These are phyloP conservation scores for Volvox carteri DNA, from an alignment of 163 green algal genomes.

Conservation along the genomic window DNA sequence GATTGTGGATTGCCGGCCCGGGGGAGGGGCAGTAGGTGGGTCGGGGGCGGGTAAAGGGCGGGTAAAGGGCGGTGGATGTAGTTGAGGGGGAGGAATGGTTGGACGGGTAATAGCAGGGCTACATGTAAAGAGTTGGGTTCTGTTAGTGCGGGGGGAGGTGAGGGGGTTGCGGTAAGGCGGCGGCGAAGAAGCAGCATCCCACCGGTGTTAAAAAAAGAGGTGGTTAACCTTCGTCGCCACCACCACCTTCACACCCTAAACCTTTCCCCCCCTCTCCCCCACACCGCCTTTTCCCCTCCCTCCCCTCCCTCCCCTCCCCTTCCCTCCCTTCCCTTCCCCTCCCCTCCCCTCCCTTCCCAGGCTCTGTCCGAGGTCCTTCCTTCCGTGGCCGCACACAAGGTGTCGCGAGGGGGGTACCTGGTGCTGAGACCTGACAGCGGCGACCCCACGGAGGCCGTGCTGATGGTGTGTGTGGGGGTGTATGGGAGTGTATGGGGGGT, in stretches of 20 bases:
- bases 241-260: no score
- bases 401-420: slow-evolving; percentile 85
- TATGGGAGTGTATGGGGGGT: background rate
- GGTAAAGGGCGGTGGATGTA: background rate
- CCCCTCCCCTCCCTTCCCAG: slow-evolving; percentile 35
- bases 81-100: no score
- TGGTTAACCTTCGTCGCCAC: no score
- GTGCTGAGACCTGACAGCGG: slow-evolving; percentile 92
- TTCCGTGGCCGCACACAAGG: slow-evolving; percentile 74
- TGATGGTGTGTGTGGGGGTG: slow-evolving; percentile 69
- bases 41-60: background rate
- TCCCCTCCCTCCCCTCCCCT: background rate
- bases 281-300: background rate
- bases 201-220: no score
- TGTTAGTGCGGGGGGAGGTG: no score
- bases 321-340: background rate
- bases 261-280: background rate
- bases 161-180: no score
- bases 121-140: no score
- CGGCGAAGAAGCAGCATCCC: no score
- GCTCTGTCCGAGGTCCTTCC: slow-evolving; percentile 85
- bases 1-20: no score
- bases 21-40: no score
- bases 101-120: no score
- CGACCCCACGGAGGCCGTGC: slow-evolving; percentile 86